A percentile compares a stretch with the other conserved stretches of the same genome.
These are phyloP conservation scores for Phanerochaete sordida DNA, from an alignment of 768 basidiomycete species.

Conservation along the genomic window DNA sequence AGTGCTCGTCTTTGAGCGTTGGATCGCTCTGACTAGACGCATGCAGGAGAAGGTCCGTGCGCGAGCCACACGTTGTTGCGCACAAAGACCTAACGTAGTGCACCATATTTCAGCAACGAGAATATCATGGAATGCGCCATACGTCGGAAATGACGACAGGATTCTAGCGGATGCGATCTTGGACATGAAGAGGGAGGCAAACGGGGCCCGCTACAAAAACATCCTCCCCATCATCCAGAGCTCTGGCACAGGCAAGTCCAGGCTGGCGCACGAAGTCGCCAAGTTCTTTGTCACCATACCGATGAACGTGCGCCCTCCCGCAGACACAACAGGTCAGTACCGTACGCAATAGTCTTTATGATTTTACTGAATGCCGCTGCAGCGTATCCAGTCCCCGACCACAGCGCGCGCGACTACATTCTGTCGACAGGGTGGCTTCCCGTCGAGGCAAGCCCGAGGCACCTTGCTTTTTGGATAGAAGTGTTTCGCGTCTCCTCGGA, in stretches of 20 bases:
- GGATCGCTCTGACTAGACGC: no score
- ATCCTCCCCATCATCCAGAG: constrained; percentile 11
- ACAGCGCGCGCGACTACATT: background rate
- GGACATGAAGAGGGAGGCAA: background rate
- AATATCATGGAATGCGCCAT: background rate
- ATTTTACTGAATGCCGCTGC: background rate
- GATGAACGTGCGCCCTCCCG: constrained; percentile 21
- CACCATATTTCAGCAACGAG: background rate
- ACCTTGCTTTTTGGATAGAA: background rate
- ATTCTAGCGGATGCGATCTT: background rate
- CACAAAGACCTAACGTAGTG: no score
- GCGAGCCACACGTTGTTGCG: no score
- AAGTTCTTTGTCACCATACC: constrained; percentile 22
- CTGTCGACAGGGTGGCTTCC: background rate
- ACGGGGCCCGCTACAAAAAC: background rate
- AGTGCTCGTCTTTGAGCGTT: no score
- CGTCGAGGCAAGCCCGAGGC: background rate
- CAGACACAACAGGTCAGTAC: background rate
- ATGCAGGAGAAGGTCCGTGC: no score
- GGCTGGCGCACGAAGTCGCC: constrained; percentile 23
- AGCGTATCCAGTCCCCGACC: background rate
- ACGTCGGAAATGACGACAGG: background rate
- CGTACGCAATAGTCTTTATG: no score
- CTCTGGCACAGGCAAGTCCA: constrained; percentile 26
- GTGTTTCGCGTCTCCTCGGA: background rate